These are phyloP conservation scores for Lactuca sativa DNA, from an alignment of 129 eudicot genomes.

Conservation along the genomic window DNA sequence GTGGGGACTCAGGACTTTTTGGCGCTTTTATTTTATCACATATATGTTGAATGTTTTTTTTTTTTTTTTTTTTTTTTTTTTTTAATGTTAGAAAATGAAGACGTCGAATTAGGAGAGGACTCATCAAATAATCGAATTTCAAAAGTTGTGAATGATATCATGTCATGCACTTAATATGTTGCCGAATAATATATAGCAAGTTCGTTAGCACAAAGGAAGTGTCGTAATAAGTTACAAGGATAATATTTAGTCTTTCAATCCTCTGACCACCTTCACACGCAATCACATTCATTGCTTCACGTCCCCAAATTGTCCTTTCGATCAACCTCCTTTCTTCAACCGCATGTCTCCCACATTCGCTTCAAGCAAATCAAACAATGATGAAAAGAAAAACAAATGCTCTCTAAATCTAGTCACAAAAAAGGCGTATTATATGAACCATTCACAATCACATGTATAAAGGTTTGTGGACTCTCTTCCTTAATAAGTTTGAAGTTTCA, in stretches of 20 bases:
- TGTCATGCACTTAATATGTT: too few species aligned
- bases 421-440: conserved; percentile 76
- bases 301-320: conserved; percentile 57
- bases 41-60: too few species aligned
- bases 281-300: conserved; percentile 74
- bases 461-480: conserved; percentile 57
- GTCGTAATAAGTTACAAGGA: too few species aligned
- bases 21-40: conserved; percentile 8
- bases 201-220: too few species aligned
- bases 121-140: too few species aligned
- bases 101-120: too few species aligned
- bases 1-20: background rate
- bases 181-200: too few species aligned
- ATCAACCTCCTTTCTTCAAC: conserved; percentile 55
- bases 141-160: too few species aligned
- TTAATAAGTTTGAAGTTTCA: conserved; percentile 54
- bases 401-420: conserved; percentile 69
- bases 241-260: conserved; percentile 48
- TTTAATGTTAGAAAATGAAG: too few species aligned
- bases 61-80: too few species aligned
- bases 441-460: conserved; percentile 61
- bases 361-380: conserved; percentile 76
- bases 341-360: conserved; percentile 49
- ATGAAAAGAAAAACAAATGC: conserved; percentile 73
- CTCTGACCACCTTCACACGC: conserved; percentile 87